phyloP scores from a whole-genome alignment of 192 early-diverging fungal genomes.

The Jimgerdemannia flammicorona region DNA sequence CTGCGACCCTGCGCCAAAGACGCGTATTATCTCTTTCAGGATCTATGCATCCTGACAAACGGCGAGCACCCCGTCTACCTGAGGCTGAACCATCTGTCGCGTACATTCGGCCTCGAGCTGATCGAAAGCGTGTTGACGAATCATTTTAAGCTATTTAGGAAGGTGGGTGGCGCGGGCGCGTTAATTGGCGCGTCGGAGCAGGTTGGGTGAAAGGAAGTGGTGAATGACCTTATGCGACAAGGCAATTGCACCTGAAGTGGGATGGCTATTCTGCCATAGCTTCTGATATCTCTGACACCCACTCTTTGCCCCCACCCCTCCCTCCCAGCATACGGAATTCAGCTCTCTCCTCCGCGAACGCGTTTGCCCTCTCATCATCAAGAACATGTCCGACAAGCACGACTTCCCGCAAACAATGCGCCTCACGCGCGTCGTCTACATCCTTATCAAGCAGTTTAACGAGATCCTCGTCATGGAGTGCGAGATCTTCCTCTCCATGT shows the following conservation, averaged over 20 bases:
- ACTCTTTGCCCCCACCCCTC: not conserved
- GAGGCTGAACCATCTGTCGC: constrained; percentile 45
- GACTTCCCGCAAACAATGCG: constrained; percentile 85
- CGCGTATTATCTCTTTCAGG: constrained; percentile 88
- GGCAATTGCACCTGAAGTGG: too few relatives aligned
- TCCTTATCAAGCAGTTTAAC: constrained; percentile 74
- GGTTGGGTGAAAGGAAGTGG: not conserved
- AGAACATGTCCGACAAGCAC: constrained; percentile 86
- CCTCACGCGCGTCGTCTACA: constrained; percentile 73
- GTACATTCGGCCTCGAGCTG: constrained; percentile 85
- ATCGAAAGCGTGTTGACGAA: constrained; percentile 86
- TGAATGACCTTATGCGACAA: too few relatives aligned
- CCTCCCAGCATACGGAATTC: constrained; percentile 66
- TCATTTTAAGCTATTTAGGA: constrained; percentile 71
- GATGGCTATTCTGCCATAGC: too few relatives aligned
- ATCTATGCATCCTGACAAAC: constrained; percentile 77
- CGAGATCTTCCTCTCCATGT: constrained; percentile 91
- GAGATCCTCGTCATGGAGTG: constrained; percentile 81
- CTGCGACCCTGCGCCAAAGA: constrained; percentile 67
- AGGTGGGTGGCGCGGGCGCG: constrained; percentile 35
- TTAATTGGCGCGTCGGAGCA: not conserved
- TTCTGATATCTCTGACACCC: too few relatives aligned
- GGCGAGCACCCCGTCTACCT: constrained; percentile 66
- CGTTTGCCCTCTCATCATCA: constrained; percentile 87
- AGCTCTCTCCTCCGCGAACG: constrained; percentile 67